Percentiles rank a stretch among this genome's conserved stretches.
These are phyloP conservation scores for Chlamydomonas sp. DNA, from an alignment of 139 green algal genomes.

Conservation along the genomic window DNA sequence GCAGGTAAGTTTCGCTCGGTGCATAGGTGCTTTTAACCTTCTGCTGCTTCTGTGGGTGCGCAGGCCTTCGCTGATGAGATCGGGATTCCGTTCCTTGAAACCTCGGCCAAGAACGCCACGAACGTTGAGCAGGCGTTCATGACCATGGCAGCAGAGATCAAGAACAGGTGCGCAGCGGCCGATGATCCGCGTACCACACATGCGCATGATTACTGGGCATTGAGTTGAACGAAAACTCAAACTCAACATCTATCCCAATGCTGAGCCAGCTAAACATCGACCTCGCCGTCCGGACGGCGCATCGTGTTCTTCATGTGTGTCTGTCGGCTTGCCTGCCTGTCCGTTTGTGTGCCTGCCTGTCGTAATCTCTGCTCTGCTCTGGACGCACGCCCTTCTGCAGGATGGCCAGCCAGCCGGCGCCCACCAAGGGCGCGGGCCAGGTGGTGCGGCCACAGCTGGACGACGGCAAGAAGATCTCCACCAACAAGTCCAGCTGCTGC, in stretches of 20 bases:
- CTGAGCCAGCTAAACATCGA: too few relatives aligned
- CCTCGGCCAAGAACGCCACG: slow-evolving; percentile 96
- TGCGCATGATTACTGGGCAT: not conserved
- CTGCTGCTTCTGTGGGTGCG: not conserved
- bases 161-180: slow-evolving; percentile 82
- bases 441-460: slow-evolving; percentile 77
- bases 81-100: slow-evolving; percentile 99
- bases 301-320: not conserved
- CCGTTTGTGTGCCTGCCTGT: too few relatives aligned
- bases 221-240: not conserved
- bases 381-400: slow-evolving; percentile 37
- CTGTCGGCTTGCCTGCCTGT: not conserved
- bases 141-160: slow-evolving; percentile 99
- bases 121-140: slow-evolving; percentile 99
- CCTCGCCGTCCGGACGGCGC: not conserved
- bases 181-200: not conserved
- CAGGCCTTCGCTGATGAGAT: slow-evolving; percentile 99
- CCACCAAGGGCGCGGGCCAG: slow-evolving; percentile 68
- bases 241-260: too few relatives aligned
- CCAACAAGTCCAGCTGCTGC: slow-evolving; percentile 88
- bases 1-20: not conserved
- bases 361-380: not conserved
- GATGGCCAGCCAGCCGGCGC: slow-evolving; percentile 90
- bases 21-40: not conserved
- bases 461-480: slow-evolving; percentile 81